Conservation (phyloP, 1,284 basidiomycete genomes). For the Irpex rosettiformis region DNA sequence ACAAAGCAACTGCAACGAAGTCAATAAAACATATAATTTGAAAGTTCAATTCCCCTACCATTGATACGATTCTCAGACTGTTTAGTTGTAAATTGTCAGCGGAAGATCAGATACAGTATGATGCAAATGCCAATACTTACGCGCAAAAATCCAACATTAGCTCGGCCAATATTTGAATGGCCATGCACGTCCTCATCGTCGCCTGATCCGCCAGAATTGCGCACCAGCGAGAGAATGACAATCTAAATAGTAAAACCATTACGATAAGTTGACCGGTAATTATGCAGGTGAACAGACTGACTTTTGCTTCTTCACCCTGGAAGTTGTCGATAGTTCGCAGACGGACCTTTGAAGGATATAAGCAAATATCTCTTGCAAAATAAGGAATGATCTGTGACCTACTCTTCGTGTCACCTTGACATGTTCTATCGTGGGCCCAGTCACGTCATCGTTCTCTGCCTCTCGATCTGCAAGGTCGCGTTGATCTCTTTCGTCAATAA, state of each 20-base stretch:
- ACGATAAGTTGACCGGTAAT: not conserved
- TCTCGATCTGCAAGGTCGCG: constrained; percentile 46
- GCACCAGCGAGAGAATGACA: constrained; percentile 67
- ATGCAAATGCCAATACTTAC: constrained; percentile 29
- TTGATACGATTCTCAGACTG: not conserved
- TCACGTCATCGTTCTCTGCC: constrained; percentile 32
- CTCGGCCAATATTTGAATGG: constrained; percentile 34
- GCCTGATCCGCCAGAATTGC: constrained; percentile 51
- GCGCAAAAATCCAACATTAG: constrained; percentile 68
- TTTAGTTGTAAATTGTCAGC: not conserved
- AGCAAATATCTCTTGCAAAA: not conserved
- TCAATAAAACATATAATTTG: not conserved
- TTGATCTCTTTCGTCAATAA: constrained; percentile 70
- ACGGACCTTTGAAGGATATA: constrained; percentile 41
- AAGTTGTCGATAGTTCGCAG: constrained; percentile 76
- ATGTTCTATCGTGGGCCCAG: constrained; percentile 24
- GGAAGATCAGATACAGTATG: not conserved
- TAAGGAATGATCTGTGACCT: not conserved
- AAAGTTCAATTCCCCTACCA: not conserved
- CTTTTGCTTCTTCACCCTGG: constrained; percentile 65
- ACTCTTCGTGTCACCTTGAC: constrained; percentile 41
- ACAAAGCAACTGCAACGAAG: constrained; percentile 55
- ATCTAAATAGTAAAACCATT: constrained; percentile 33
- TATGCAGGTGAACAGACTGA: not conserved
- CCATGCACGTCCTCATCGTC: constrained; percentile 20